Evolutionary conservation across 2,329 filamentous ascomycete genomes (phyloP).

Genomic region (Penicillium sp.): DNA sequence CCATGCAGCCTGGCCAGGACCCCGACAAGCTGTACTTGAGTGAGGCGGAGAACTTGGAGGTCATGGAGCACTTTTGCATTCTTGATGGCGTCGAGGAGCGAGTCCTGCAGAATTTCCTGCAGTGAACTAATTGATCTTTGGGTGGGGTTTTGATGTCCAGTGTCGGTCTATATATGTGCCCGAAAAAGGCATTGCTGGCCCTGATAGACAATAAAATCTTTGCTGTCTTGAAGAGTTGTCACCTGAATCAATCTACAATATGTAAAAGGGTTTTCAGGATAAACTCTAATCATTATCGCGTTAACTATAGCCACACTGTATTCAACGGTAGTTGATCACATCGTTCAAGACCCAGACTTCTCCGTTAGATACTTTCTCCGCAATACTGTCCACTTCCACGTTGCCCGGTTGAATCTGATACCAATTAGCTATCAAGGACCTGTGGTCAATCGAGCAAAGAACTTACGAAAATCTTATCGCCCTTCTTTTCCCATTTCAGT

Average conservation of each 20-base stretch:
- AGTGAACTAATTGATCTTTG: slow-evolving; percentile 12
- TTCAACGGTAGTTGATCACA: slow-evolving; percentile 51
- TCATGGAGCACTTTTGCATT: slow-evolving; percentile 89
- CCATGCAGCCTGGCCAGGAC: slow-evolving; percentile 90
- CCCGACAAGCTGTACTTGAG: slow-evolving; percentile 90
- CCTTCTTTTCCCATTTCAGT: slow-evolving; percentile 74
- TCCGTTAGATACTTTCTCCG: slow-evolving; percentile 75
- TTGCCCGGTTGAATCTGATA: slow-evolving; percentile 62
- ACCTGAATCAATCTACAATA: neutral
- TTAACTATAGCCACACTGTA: slow-evolving; percentile 3
- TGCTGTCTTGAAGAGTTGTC: neutral
- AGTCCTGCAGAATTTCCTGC: slow-evolving; percentile 55
- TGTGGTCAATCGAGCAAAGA: neutral
- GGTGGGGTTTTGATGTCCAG: neutral
- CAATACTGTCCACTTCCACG: slow-evolving; percentile 70
- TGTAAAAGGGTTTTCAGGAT: neutral
- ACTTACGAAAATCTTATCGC: slow-evolving; percentile 62
- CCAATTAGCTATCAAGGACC: slow-evolving; percentile 7
- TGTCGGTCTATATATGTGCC: slow-evolving; percentile 11
- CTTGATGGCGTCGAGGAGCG: slow-evolving; percentile 83
- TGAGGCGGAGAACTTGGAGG: slow-evolving; percentile 92
- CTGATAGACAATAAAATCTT: slow-evolving; percentile 9
- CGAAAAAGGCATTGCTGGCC: slow-evolving; percentile 3
- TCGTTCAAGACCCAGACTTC: slow-evolving; percentile 75
- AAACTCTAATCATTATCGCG: slow-evolving; percentile 2